phyloP scores from a whole-genome alignment of 108 stramenopile genomes.

The Cyclotella baltica region DNA sequence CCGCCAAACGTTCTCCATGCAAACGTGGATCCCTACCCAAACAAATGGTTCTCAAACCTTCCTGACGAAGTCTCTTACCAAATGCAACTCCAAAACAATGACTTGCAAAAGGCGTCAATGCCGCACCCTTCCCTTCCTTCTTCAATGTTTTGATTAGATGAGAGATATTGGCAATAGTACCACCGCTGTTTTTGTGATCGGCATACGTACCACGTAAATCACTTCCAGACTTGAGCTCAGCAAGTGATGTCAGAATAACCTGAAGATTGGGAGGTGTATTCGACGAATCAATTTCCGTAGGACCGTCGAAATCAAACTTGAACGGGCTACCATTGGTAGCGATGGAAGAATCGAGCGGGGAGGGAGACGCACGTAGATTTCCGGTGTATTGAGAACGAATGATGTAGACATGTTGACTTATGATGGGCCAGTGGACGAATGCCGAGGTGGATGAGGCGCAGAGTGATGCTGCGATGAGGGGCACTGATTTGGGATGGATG shows the following conservation, averaged over 20 bases:
- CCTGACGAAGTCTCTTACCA: conserved; percentile 20
- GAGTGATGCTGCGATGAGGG: background rate
- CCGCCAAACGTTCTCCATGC: conserved; percentile 70
- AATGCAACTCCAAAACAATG: conserved; percentile 73
- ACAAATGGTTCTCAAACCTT: conserved; percentile 50
- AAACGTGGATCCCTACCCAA: conserved; percentile 79
- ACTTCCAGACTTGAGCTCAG: conserved; percentile 62
- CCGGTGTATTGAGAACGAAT: conserved; percentile 23
- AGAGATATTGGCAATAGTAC: conserved; percentile 53
- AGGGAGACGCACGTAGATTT: conserved; percentile 14
- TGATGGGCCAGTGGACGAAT: conserved; percentile 17
- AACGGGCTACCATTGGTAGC: conserved; percentile 2
- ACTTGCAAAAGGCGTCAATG: conserved; percentile 81
- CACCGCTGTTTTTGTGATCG: conserved; percentile 57
- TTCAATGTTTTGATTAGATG: conserved; percentile 23
- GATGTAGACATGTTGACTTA: conserved; percentile 21
- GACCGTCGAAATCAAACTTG: background rate
- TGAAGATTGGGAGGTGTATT: conserved; percentile 77
- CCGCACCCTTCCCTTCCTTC: conserved; percentile 23
- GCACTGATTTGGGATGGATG: background rate
- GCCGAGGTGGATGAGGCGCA: background rate
- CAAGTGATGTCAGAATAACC: conserved; percentile 46
- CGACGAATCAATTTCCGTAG: conserved; percentile 60
- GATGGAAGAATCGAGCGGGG: background rate
- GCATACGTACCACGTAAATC: conserved; percentile 76